phyloP scores from a whole-genome alignment of 768 basidiomycete species.

The Antrodiella citrinella region DNA sequence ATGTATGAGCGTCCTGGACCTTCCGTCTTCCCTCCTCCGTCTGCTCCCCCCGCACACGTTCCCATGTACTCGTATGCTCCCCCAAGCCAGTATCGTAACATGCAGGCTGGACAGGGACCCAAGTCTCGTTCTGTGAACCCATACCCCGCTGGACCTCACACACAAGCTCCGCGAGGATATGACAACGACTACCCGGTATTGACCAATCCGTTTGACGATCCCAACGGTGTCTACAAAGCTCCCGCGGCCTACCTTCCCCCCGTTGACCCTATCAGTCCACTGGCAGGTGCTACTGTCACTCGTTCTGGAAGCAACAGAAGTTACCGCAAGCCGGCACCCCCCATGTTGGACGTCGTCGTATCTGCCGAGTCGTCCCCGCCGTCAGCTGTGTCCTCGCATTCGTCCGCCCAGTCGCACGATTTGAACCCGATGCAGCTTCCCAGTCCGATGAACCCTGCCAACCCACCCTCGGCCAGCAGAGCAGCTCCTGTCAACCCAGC shows the following conservation, averaged over 20 bases:
- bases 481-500: not conserved
- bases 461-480: not conserved
- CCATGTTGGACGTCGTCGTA: slow-evolving; percentile 10
- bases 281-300: slow-evolving; percentile 6
- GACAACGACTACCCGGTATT: slow-evolving; percentile 1
- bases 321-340: slow-evolving; percentile 16
- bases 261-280: slow-evolving; percentile 7
- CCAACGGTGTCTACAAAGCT: not conserved
- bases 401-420: slow-evolving; percentile 10
- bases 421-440: slow-evolving; percentile 12
- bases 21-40: too few species aligned
- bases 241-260: slow-evolving; percentile 2
- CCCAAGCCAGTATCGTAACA: too few species aligned
- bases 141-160: too few species aligned
- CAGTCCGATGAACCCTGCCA: slow-evolving; percentile 7
- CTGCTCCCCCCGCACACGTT: too few species aligned
- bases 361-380: slow-evolving; percentile 3
- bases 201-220: slow-evolving; percentile 8
- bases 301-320: not conserved
- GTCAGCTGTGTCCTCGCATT: slow-evolving; percentile 2
- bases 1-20: too few species aligned
- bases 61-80: too few species aligned
- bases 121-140: too few species aligned
- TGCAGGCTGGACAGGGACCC: too few species aligned
- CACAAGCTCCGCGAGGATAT: not conserved